Base-by-base conservation (phyloP, 2,329 filamentous ascomycete genomes). In the Fusarium metavorans region DNA sequence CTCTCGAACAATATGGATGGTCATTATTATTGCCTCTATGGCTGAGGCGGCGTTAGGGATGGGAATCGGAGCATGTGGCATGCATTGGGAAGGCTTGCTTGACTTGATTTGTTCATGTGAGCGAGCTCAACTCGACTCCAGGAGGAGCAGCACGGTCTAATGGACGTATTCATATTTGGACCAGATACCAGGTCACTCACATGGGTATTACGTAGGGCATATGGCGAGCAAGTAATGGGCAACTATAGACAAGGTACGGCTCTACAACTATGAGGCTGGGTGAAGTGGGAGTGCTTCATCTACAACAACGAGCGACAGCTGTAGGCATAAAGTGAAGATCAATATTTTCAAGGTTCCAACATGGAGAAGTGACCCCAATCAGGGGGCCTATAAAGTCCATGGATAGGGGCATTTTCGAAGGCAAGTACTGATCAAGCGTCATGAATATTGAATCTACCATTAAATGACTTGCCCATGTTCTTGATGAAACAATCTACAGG, bases 11-110 rank as follows among this genome's bases (percentile, higher is more conserved):
- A 58, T 30, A 41, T 25, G 70, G 64, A 64, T 59, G 64, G 48
- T 30, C 48, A 52, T 62, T 66, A 43, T 64, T 65, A 64, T 71
- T 76, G 67, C 73, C 71, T 74, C 58, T 66, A 50, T 64, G 65
- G 35, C 67, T 64, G 65, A 35, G 65, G 70, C 58, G 73, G 73
- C 73, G 71, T 76, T 76, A 63, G 39, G 73, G 69, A 70, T 43
- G 73, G 70, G 69, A 59, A 71, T 58, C 25, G 65, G 72, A 75
- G 68, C 72, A 75, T 67, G 72, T 32, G 50, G 37, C 66, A 72
- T 73, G 72, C 62, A 58, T 58, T 43, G 39, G 56, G 68, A 30
- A 35, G 64, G 59, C 34, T 68, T 61, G 35, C 64, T 62, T 56
- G 23, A 39, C 56, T 68, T 69, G 35, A 60, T 41, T 23, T 54